Evolutionary conservation across 1,284 basidiomycete species (phyloP).

Genomic region (Trametes hirsuta): DNA sequence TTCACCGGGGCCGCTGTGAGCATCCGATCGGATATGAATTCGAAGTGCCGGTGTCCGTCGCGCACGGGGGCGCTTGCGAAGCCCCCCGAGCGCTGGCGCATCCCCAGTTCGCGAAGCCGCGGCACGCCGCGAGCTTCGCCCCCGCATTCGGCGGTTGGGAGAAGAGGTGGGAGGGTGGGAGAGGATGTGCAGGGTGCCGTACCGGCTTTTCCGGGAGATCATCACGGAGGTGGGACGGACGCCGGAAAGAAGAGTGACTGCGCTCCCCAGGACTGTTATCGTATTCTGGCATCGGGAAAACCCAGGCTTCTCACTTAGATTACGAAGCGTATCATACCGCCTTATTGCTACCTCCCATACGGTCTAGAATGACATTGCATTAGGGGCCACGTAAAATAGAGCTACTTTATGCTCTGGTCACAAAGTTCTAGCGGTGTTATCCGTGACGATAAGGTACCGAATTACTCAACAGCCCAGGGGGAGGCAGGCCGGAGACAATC

Average conservation of each 20-base stretch:
- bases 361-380: too few relatives aligned
- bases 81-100: neutral
- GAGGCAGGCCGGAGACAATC: too few relatives aligned
- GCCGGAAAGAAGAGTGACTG: neutral
- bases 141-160: slow-evolving; percentile 2
- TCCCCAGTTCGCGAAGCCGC: slow-evolving; percentile 3
- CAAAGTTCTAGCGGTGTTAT: too few relatives aligned
- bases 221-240: slow-evolving; percentile 1
- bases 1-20: slow-evolving; percentile 19
- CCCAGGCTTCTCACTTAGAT: neutral
- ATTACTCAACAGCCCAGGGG: too few relatives aligned
- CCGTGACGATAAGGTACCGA: too few relatives aligned
- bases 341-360: too few relatives aligned
- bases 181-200: slow-evolving; percentile 2
- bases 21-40: slow-evolving; percentile 21
- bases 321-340: neutral
- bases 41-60: slow-evolving; percentile 10
- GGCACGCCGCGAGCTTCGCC: slow-evolving; percentile 2
- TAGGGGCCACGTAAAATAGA: too few relatives aligned
- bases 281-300: neutral
- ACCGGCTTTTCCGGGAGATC: neutral
- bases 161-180: slow-evolving; percentile 9
- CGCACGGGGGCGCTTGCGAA: slow-evolving; percentile 8
- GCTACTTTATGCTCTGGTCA: too few relatives aligned
- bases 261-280: neutral